Evolutionary conservation across 164 flowering plant genomes (phyloP), one percentile per base, ranked within the genome.

Genomic region (Magnolia sinica): DNA sequence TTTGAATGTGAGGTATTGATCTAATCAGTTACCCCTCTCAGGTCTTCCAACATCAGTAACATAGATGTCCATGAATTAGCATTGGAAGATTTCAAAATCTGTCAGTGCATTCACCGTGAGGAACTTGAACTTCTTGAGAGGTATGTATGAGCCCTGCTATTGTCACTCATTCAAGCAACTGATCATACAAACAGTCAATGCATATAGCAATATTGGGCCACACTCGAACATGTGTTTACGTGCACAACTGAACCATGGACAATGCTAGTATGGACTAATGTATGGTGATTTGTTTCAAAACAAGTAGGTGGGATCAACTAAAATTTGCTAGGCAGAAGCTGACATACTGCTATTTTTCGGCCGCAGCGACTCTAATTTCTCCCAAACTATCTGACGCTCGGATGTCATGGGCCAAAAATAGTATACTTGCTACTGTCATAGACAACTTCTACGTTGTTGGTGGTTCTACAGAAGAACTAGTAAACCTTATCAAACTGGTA

Each of bases 291-390:
- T 37, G 45, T 37, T 37, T 37, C 45, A 37, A 37, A 37, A 37
- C 71, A 45, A 76, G 59, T 86, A 95, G 99, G 84, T 96, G 98
- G 99, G 92, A 94, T 88, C 82, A 89, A 83, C 89, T 96, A 64
- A 87, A 83, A 27, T 96, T 92, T 85, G 95, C 99, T 1, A 82
- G 96, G 80, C 91, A 91, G 86, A 92, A 87, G 79, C 79, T 86
- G 78, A 84, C 88, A 9, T 94, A 89, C 78, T 91, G 95, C 64
- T 82, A 79, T 51, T 82, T 83, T 74, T 82, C 84, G 58, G 83
- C 78, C 23, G 83, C 85, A 4, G 81, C 86, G 4, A 81, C 79
- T 51, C 76, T 85, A 29, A 73, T 78, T 52, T 51, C 77, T 66
- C 86, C 86, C 8, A 81, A 78, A n/a, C 73, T 76, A 59, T 74